These are phyloP conservation scores for Wickerhamiella cacticola DNA, from an alignment of 805 yeast genomes.

Conservation along the genomic window DNA sequence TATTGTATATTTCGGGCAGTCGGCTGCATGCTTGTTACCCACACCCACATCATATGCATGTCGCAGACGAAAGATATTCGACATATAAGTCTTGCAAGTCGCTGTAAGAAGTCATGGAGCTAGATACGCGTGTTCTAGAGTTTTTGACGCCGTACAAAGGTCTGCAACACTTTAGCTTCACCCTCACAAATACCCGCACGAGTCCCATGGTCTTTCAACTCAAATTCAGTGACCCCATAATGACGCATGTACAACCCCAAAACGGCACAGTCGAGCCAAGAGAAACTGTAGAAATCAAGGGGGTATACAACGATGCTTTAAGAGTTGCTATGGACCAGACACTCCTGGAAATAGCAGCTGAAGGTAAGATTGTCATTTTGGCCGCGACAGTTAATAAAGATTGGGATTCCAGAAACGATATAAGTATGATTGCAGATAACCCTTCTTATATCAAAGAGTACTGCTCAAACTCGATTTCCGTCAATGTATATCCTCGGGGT, in stretches of 20 bases:
- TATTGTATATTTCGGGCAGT: background rate
- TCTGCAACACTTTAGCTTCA: background rate
- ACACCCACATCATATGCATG: background rate
- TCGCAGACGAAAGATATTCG: slow-evolving; percentile 1
- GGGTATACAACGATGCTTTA: slow-evolving; percentile 1
- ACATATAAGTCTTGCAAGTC: background rate
- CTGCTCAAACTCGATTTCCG: background rate
- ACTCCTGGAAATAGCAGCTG: background rate
- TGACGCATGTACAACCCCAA: slow-evolving; percentile 3
- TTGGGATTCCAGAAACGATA: background rate
- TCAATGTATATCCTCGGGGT: background rate
- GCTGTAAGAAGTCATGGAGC: background rate
- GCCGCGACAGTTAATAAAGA: background rate
- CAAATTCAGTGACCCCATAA: slow-evolving; percentile 1
- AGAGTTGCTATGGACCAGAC: background rate
- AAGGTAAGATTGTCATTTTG: background rate
- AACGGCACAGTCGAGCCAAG: background rate
- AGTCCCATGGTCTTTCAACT: background rate
- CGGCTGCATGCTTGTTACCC: slow-evolving; percentile 1
- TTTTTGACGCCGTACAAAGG: slow-evolving; percentile 1
- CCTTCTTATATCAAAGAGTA: background rate
- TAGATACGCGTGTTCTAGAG: background rate
- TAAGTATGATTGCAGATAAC: background rate
- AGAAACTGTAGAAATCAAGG: background rate
- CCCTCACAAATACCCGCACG: background rate